Evolutionary conservation across 140 eudicot genomes (phyloP).

Genomic region (Cichorium intybus): DNA sequence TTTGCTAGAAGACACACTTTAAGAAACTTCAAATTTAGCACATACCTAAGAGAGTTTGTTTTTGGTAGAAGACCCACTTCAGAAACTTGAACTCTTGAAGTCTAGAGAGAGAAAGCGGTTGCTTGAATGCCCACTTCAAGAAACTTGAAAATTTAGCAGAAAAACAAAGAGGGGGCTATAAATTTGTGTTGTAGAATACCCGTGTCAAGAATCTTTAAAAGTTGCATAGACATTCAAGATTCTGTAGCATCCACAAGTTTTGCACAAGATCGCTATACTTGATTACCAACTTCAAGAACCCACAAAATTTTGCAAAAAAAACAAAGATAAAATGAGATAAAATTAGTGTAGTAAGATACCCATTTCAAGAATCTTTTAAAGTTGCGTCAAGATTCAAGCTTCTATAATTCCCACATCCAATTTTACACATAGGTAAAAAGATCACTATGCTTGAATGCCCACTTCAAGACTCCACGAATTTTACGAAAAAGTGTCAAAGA

Average conservation of each 20-base stretch:
- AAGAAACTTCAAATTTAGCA: conserved; percentile 25
- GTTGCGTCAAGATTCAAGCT: conserved; percentile 19
- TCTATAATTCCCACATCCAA: conserved; percentile 14
- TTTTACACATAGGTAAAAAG: conserved; percentile 2
- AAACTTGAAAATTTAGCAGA: conserved; percentile 17
- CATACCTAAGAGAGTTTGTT: conserved; percentile 19
- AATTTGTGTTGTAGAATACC: conserved; percentile 8
- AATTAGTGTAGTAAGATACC: conserved; percentile 1
- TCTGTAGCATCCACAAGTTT: neutral
- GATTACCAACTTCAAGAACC: conserved; percentile 7
- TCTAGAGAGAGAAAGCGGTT: conserved; percentile 13
- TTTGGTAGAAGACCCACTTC: conserved; percentile 20
- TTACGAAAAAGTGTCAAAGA: neutral
- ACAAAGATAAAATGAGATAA: neutral
- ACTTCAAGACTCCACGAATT: conserved; percentile 12
- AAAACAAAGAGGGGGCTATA: neutral
- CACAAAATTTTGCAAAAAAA: neutral
- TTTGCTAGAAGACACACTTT: conserved; percentile 15
- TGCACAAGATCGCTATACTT: neutral
- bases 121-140: conserved; percentile 20
- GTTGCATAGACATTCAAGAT: neutral
- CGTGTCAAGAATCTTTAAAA: conserved; percentile 8
- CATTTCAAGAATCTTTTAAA: conserved; percentile 15
- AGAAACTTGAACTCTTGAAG: conserved; percentile 21
- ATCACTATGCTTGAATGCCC: conserved; percentile 10